Percentiles rank a stretch among this genome's conserved stretches.
phyloP scores from a whole-genome alignment of 805 yeast genomes.

The Yarrowia sp. region DNA sequence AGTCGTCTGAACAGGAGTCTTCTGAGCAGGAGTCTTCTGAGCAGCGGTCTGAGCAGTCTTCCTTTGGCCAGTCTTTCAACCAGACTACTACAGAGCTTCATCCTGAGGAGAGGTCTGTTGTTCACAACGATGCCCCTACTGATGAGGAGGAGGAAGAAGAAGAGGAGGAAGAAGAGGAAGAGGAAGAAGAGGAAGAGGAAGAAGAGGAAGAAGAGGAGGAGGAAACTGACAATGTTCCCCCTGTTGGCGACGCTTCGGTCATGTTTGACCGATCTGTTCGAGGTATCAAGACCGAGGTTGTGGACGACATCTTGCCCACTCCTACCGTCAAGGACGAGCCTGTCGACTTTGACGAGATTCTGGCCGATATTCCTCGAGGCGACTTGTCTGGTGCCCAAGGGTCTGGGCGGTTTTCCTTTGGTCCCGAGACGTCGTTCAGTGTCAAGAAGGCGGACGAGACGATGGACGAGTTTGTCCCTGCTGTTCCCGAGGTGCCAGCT shows the following conservation, averaged over 20 bases:
- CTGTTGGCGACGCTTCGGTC: neutral
- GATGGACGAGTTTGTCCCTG: conserved; percentile 6
- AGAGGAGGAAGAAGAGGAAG: neutral
- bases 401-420: conserved; percentile 29
- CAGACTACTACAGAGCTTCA: conserved; percentile 24
- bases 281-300: conserved; percentile 14
- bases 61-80: conserved; percentile 20
- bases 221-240: neutral
- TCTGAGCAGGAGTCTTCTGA: too few relatives aligned
- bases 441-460: conserved; percentile 26
- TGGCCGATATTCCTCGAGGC: conserved; percentile 19
- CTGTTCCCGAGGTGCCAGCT: conserved; percentile 13
- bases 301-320: neutral
- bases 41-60: neutral
- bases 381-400: neutral
- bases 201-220: conserved; percentile 2
- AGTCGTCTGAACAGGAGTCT: neutral
- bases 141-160: conserved; percentile 16
- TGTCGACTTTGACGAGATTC: conserved; percentile 14
- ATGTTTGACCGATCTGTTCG: conserved; percentile 17
- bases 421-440: conserved; percentile 27
- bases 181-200: neutral
- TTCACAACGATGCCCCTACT: conserved; percentile 26
- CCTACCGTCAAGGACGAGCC: conserved; percentile 19
- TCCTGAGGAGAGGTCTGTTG: conserved; percentile 6